Evolutionary conservation across 2,329 filamentous ascomycete species (phyloP), one percentile per base, ranked within the genome.

Genomic region (Trichoderma pleuroti): DNA sequence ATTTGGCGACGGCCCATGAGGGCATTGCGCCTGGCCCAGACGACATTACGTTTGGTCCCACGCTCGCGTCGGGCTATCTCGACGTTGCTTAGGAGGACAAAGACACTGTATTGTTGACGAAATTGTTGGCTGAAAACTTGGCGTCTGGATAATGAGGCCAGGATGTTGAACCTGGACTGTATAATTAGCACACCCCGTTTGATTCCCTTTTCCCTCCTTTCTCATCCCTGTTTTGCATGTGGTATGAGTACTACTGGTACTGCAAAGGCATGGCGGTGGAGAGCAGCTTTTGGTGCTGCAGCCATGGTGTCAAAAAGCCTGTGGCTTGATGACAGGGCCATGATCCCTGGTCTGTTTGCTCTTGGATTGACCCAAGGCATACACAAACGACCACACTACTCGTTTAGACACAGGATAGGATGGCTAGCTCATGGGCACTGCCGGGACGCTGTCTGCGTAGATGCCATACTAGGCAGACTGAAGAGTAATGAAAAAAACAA

Each of bases 1-100:
- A 91, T 73, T 75, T 87, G 61, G 85, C 85, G 8, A 86, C 85
- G 6, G 84, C 83, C 8, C 81, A 81, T 32, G 79, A 81, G 70
- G 78, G 77, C 24, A 76, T 78, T 28, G 75, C 76, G 9, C 75
- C 74, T 7, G 78, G 74, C 46, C 74, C 72, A 6, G 78, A 77
- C 24, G 80, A 80, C 9, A 76, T 77, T 39, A 73, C 77, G 7
- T 78, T 78, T 71, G 79, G 78, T 14, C 76, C 77, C 10, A 78
- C 79, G 10, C 75, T 82, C 39, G 77, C 79, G 21, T 76, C 78
- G 16, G 80, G 80, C 30, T 82, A 82, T 70, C 75, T 82, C 30
- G 78, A 81, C 60, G 72, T 79, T 57, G 74, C 74, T 60, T 70
- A 66, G 60, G 12, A 42, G 21, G 21, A 24, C 21, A 11, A 52